Conservation (phyloP, 331 rosid species). For the Telfairia occidentalis region DNA sequence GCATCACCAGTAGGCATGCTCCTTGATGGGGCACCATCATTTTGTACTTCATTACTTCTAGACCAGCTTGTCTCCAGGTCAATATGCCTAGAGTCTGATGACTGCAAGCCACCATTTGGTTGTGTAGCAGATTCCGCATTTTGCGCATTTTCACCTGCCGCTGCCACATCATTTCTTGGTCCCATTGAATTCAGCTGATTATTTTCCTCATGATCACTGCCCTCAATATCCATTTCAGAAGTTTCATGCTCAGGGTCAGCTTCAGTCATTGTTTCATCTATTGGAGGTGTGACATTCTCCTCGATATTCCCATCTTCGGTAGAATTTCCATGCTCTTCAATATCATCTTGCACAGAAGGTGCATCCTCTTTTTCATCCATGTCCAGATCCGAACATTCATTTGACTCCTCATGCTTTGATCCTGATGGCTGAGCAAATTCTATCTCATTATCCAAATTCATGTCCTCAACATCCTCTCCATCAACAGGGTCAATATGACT, state of each 20-base stretch:
- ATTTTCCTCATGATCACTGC: constrained; percentile 31
- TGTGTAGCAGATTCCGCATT: constrained; percentile 35
- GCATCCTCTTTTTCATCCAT: constrained; percentile 31
- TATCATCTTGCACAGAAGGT: constrained; percentile 43
- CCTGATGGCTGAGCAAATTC: constrained; percentile 43
- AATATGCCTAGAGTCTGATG: constrained; percentile 26
- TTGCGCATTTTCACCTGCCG: constrained; percentile 27
- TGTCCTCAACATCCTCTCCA: constrained; percentile 33
- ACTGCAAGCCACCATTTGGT: constrained; percentile 33
- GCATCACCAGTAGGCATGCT: constrained; percentile 45
- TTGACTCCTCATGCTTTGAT: constrained; percentile 38
- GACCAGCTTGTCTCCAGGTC: constrained; percentile 40
- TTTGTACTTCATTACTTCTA: constrained; percentile 26
- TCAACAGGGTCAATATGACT: constrained; percentile 38
- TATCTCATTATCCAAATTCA: constrained; percentile 48
- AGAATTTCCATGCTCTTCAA: constrained; percentile 27
- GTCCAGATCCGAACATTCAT: constrained; percentile 44
- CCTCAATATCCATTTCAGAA: constrained; percentile 36
- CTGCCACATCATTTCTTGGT: constrained; percentile 27
- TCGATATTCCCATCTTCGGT: constrained; percentile 29
- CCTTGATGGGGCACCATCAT: constrained; percentile 36
- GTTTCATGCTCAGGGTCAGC: constrained; percentile 32
- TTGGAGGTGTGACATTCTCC: constrained; percentile 31
- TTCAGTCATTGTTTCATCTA: constrained; percentile 62
- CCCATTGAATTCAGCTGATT: constrained; percentile 26